These are phyloP conservation scores for Aulographum hederae DNA, from an alignment of 2,329 filamentous ascomycete genomes.

Conservation along the genomic window DNA sequence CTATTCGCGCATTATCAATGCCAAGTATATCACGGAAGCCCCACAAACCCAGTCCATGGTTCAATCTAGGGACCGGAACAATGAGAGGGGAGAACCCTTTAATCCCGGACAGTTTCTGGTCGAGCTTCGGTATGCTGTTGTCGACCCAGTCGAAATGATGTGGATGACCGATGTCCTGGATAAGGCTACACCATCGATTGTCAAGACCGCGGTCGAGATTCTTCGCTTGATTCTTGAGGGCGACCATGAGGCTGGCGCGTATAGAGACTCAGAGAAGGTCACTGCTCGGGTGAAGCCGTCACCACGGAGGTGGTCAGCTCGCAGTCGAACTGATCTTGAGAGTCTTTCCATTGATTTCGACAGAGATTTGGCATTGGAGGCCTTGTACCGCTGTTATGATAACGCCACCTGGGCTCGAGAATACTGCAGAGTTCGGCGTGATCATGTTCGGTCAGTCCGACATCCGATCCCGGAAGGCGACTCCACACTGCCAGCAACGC, in stretches of 20 bases:
- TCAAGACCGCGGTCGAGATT: constrained; percentile 68
- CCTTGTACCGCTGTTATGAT: constrained; percentile 66
- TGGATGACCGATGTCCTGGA: constrained; percentile 76
- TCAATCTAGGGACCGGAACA: constrained; percentile 32
- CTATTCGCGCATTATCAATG: constrained; percentile 57
- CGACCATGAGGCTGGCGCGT: constrained; percentile 54
- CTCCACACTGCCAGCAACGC: constrained; percentile 10
- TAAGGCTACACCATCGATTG: constrained; percentile 56
- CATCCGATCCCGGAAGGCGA: constrained; percentile 51
- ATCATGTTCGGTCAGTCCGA: constrained; percentile 38
- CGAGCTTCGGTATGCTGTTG: constrained; percentile 62
- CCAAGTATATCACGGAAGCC: constrained; percentile 67
- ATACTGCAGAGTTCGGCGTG: constrained; percentile 52
- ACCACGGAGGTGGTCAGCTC: constrained; percentile 33
- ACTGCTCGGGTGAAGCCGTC: constrained; percentile 25
- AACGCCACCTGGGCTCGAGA: constrained; percentile 41
- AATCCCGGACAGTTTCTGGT: constrained; percentile 61
- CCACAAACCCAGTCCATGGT: constrained; percentile 38
- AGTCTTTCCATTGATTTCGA: constrained; percentile 29
- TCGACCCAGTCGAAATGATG: constrained; percentile 57
- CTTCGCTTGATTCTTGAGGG: constrained; percentile 59
- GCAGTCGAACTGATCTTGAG: constrained; percentile 23
- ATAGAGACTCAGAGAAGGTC: constrained; percentile 42
- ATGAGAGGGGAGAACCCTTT: constrained; percentile 41
- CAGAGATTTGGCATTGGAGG: constrained; percentile 50